Base-by-base conservation (phyloP, 2,329 filamentous ascomycete genomes). In the Aspergillus luchuensis region DNA sequence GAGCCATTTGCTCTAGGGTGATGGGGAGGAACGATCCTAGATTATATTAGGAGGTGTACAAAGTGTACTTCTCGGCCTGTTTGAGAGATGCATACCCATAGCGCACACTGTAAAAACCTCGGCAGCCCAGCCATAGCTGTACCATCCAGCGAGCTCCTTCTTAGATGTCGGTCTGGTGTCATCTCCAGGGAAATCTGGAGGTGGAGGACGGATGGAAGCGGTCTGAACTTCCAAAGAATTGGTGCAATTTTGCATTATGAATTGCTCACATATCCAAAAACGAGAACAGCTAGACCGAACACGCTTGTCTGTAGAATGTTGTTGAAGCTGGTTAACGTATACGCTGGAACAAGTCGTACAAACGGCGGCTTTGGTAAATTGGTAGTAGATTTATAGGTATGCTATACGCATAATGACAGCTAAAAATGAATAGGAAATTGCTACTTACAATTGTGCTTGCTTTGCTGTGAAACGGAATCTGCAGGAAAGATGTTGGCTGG, bases 91-190 rank as follows among this genome's bases (percentile, higher is more conserved):
- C 70, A 59, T 75, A 79, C 93, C 88, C 74, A 91, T 86, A 21
- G 88, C 94, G 76, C 95, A 98, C 59, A 98, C 91, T 15, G 96
- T 91, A 75, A 97, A 98, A 57, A 96, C 94, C 80, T 99, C 95
- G 19, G 94, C 92, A 23, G 95, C 95, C 83, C 96, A 98, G 45
- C 91, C 91, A 80, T 98, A 98, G 74, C 90, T 89, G 78, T 98
- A 99, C 91, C 96, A 99, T 69, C 94, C 95, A 41, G 88, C 82
- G 62, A 98, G 85, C 84, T 99, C 95, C 76, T 90, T 94, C 68
- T 80, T 81, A 75, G 91, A 97, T 8, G 95, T 98, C 58, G 90
- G 86, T n/a, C 94, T 85, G 23, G 88, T 91, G 76, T 99, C 95
- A 75, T 98, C 92, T 63, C 91, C 92, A 2, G 84, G 82, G 75